Evolutionary conservation across 208 protist species (phyloP).

Genomic region (Acanthamoeba triangularis): DNA sequence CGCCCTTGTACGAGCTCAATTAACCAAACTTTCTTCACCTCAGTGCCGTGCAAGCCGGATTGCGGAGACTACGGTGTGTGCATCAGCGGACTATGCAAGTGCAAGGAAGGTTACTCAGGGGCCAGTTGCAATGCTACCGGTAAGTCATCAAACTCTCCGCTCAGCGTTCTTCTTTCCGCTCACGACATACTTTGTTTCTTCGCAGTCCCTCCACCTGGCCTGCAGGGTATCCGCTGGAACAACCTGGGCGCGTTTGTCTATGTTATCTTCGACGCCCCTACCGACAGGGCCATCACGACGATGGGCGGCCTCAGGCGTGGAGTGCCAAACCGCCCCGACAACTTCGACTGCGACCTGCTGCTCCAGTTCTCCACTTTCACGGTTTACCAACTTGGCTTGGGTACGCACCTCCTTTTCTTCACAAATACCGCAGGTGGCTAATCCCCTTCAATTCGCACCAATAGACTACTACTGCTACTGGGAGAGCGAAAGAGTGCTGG

Average conservation of each 20-base stretch:
- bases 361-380: slow-evolving; percentile 57
- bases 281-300: slow-evolving; percentile 4
- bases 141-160: neutral
- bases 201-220: neutral
- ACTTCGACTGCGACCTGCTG: slow-evolving; percentile 53
- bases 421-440: neutral
- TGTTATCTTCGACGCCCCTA: slow-evolving; percentile 47
- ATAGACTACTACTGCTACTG: slow-evolving; percentile 76
- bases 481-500: slow-evolving; percentile 70
- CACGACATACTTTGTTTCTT: neutral
- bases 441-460: neutral
- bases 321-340: neutral
- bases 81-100: slow-evolving; percentile 55
- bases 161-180: neutral
- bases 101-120: slow-evolving; percentile 43
- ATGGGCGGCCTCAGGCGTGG: neutral
- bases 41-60: slow-evolving; percentile 71
- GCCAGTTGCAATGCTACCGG: slow-evolving; percentile 21
- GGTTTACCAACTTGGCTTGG: slow-evolving; percentile 51
- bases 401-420: neutral
- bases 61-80: slow-evolving; percentile 63
- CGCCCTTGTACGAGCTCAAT: neutral
- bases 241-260: slow-evolving; percentile 41
- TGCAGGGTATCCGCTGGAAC: slow-evolving; percentile 14
- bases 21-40: neutral